Conservation (phyloP, 768 basidiomycete genomes). For the Favolaschia claudopus region DNA sequence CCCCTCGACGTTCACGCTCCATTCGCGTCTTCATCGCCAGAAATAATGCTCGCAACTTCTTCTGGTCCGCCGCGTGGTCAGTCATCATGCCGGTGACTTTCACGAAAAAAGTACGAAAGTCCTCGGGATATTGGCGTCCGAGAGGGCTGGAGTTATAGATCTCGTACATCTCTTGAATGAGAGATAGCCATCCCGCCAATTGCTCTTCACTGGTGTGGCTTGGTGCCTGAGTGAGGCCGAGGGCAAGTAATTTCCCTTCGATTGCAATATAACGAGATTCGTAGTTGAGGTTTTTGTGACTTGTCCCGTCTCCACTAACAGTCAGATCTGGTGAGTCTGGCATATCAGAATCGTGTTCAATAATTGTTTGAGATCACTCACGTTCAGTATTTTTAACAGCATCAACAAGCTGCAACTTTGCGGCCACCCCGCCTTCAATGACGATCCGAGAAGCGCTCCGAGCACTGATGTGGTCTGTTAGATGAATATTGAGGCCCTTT, state of each 20-base stretch:
- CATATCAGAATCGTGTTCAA: neutral
- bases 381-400: conserved; percentile 11
- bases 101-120: neutral
- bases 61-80: conserved; percentile 10
- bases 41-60: neutral
- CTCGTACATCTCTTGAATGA: too few relatives aligned
- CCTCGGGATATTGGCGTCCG: too few relatives aligned
- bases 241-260: too few relatives aligned
- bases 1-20: neutral
- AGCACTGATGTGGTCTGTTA: conserved; percentile 15
- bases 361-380: neutral
- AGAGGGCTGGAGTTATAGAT: too few relatives aligned
- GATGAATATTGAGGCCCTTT: neutral
- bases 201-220: too few relatives aligned
- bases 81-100: conserved; percentile 5
- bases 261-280: too few relatives aligned
- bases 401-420: conserved; percentile 29
- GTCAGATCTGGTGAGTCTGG: too few relatives aligned
- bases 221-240: too few relatives aligned
- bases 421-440: conserved; percentile 28
- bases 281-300: too few relatives aligned
- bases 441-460: conserved; percentile 24
- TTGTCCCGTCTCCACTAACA: too few relatives aligned
- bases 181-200: too few relatives aligned
- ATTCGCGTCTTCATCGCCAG: neutral